Conservation (phyloP, 176 grass and related monocot species). For the Phyllostachys edulis region DNA sequence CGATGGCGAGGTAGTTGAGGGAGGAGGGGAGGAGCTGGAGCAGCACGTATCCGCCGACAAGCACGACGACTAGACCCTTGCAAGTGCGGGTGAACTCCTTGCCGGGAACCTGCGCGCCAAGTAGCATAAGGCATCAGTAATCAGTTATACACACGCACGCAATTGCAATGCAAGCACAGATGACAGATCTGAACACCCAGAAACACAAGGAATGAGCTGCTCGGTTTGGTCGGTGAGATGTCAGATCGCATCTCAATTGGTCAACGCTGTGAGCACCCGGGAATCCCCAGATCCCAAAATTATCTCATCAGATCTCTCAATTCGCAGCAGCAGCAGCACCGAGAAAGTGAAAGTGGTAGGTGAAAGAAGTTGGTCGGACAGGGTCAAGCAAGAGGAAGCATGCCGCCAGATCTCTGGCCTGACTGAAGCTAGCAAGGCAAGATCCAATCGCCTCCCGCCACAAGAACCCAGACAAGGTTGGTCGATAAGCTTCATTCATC, state of each 20-base stretch:
- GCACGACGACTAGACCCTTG: conserved; percentile 81
- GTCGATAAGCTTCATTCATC: background rate
- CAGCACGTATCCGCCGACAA: conserved; percentile 77
- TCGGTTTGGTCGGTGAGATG: background rate
- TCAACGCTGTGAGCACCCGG: background rate
- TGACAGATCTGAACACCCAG: background rate
- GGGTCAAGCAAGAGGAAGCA: background rate
- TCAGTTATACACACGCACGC: background rate
- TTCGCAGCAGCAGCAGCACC: background rate
- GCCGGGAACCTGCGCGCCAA: conserved; percentile 47
- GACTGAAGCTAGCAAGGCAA: background rate
- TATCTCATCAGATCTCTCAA: background rate
- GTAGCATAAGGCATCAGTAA: background rate
- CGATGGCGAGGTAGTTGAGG: conserved; percentile 72
- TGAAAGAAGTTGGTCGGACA: background rate
- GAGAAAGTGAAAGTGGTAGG: background rate
- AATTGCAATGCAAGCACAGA: background rate
- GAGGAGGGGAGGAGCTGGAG: conserved; percentile 74
- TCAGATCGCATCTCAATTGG: background rate
- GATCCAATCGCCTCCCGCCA: background rate
- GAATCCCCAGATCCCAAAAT: background rate
- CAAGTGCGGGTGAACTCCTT: conserved; percentile 91
- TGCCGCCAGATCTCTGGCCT: background rate
- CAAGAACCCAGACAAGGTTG: background rate
- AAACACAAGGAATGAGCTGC: conserved; percentile 6